Conservation (phyloP, 495 filamentous ascomycete species). For the Neurospora sp. region DNA sequence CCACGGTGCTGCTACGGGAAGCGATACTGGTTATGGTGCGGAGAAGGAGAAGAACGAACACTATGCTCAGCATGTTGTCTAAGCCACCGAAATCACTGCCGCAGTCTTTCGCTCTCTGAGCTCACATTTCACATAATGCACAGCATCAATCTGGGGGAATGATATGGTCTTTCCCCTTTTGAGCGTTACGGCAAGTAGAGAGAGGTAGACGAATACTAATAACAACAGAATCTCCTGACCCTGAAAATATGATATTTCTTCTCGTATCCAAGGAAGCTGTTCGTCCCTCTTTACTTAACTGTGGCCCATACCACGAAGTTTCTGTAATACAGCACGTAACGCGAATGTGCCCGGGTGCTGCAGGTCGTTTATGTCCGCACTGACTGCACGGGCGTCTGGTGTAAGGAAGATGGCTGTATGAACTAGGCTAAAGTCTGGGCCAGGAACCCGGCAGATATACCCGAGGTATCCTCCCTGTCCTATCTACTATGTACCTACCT, state of each 20-base stretch:
- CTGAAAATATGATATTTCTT: neutral
- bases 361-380: neutral
- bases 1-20: slow-evolving; percentile 8
- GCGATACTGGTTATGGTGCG: slow-evolving; percentile 13
- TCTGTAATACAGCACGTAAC: neutral
- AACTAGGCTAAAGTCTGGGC: no score
- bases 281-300: neutral
- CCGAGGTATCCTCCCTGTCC: no score
- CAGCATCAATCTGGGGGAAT: neutral
- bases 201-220: neutral
- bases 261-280: neutral
- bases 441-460: no score
- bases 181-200: neutral
- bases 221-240: neutral
- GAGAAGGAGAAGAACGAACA: slow-evolving; percentile 15
- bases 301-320: neutral
- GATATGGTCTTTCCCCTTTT: neutral
- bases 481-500: neutral
- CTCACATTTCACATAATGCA: neutral
- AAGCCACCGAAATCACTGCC: neutral
- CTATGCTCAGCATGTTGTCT: slow-evolving; percentile 3
- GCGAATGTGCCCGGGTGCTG: neutral
- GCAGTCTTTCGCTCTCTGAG: neutral
- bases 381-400: neutral
- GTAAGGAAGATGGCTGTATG: no score